Conservation (phyloP, 257 asterid species). For the Echites panduratus region DNA sequence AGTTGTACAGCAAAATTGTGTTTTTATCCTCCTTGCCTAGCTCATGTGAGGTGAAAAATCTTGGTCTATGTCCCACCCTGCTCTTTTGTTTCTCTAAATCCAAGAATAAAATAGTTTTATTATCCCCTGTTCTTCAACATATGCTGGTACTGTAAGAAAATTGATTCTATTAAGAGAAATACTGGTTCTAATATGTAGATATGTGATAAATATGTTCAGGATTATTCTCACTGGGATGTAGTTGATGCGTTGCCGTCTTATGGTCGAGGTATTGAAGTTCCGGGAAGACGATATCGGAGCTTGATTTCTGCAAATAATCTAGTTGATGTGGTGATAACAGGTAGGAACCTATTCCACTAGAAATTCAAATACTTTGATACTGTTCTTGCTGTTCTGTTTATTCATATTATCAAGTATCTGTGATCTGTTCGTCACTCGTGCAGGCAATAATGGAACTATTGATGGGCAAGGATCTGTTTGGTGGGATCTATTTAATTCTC, state of each 20-base stretch:
- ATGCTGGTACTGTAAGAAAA: neutral
- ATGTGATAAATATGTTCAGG: slow-evolving; percentile 20
- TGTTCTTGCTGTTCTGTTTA: neutral
- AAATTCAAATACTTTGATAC: neutral
- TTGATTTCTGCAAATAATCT: slow-evolving; percentile 36
- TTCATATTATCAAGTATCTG: neutral
- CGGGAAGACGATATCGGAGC: slow-evolving; percentile 41
- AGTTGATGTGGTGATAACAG: slow-evolving; percentile 45
- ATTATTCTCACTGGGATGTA: slow-evolving; percentile 33
- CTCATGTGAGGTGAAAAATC: neutral
- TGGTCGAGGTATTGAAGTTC: slow-evolving; percentile 40
- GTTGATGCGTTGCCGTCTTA: slow-evolving; percentile 43
- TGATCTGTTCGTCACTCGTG: neutral
- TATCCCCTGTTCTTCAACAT: neutral
- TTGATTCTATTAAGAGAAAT: neutral
- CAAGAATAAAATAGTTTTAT: neutral
- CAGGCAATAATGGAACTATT: slow-evolving; percentile 92
- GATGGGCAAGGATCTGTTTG: slow-evolving; percentile 94
- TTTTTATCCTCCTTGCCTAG: neutral
- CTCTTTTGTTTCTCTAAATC: neutral
- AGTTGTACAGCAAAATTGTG: neutral
- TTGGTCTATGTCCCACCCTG: neutral
- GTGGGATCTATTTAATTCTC: slow-evolving; percentile 65
- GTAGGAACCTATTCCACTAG: slow-evolving; percentile 15
- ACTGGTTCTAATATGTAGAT: neutral